A percentile compares a stretch with the other conserved stretches of the same genome.
Evolutionary conservation across 108 stramenopile species (phyloP).

Genomic region (Asterionellopsis glacialis): DNA sequence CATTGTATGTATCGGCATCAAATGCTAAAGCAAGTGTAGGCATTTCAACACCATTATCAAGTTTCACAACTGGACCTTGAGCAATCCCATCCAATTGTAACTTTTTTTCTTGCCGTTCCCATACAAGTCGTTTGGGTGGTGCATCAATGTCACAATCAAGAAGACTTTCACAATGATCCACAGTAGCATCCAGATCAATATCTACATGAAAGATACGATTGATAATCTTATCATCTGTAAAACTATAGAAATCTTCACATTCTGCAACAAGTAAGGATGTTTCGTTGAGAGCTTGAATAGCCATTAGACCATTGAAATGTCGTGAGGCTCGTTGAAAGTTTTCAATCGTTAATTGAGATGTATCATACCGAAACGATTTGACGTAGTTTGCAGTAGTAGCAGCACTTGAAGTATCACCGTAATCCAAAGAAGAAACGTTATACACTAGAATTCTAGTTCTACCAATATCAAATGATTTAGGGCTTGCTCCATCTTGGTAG

Average conservation of each 20-base stretch:
- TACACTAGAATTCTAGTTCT: slow-evolving; percentile 9
- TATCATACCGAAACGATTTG: slow-evolving; percentile 9
- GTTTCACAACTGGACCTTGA: not conserved
- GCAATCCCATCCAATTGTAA: slow-evolving; percentile 11
- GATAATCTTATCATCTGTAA: slow-evolving; percentile 3
- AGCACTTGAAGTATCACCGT: not conserved
- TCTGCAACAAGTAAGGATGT: slow-evolving; percentile 9
- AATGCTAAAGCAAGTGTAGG: slow-evolving; percentile 11
- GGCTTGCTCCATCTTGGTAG: slow-evolving; percentile 10
- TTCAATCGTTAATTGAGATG: slow-evolving; percentile 6
- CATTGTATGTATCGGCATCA: slow-evolving; percentile 11
- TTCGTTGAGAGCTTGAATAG: slow-evolving; percentile 6
- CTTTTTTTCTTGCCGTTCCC: slow-evolving; percentile 6
- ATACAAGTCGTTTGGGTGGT: slow-evolving; percentile 9
- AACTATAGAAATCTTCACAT: slow-evolving; percentile 5
- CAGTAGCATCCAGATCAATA: not conserved
- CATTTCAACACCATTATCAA: not conserved
- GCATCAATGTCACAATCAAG: slow-evolving; percentile 7
- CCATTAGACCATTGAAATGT: slow-evolving; percentile 17
- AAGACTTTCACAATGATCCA: slow-evolving; percentile 9
- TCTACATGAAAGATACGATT: slow-evolving; percentile 14
- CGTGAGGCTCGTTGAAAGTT: slow-evolving; percentile 1
- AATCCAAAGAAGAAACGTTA: not conserved
- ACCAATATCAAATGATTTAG: slow-evolving; percentile 8
- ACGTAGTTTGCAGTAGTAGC: slow-evolving; percentile 7